These are phyloP conservation scores for Alternaria metachromatica DNA, from an alignment of 2,329 filamentous ascomycete genomes.

Conservation along the genomic window DNA sequence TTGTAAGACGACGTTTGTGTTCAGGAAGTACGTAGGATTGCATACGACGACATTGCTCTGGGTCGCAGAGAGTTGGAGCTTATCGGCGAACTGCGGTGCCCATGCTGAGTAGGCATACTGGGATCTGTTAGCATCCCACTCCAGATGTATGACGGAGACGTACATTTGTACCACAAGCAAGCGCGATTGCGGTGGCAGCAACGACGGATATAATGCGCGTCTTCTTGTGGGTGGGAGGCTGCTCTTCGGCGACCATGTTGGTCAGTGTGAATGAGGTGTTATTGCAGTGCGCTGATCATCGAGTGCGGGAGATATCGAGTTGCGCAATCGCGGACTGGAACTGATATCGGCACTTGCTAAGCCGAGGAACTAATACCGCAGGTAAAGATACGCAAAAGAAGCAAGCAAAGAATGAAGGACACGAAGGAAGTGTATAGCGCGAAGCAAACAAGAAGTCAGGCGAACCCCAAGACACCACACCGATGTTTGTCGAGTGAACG, in stretches of 20 bases:
- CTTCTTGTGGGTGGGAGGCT: slow-evolving; percentile 58
- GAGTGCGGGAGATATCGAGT: slow-evolving; percentile 13
- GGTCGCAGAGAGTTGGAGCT: slow-evolving; percentile 85
- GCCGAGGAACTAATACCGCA: slow-evolving; percentile 1
- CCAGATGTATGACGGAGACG: slow-evolving; percentile 37
- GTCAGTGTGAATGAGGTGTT: slow-evolving; percentile 19
- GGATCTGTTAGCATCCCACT: slow-evolving; percentile 31
- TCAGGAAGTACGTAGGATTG: slow-evolving; percentile 4
- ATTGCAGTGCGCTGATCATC: slow-evolving; percentile 29
- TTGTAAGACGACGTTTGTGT: slow-evolving; percentile 34
- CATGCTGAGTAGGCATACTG: slow-evolving; percentile 99
- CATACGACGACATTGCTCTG: slow-evolving; percentile 88
- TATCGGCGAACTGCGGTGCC: slow-evolving; percentile 93
- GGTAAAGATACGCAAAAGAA: not conserved
- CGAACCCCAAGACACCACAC: not conserved
- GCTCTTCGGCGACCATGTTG: slow-evolving; percentile 32
- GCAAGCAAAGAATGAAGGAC: not conserved
- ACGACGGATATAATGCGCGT: slow-evolving; percentile 82
- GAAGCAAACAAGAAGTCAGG: slow-evolving; percentile 1
- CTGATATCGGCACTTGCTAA: slow-evolving; percentile 14
- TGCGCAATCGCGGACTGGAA: slow-evolving; percentile 8
- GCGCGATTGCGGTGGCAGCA: slow-evolving; percentile 81
- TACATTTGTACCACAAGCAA: slow-evolving; percentile 94
- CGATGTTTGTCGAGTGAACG: not conserved
- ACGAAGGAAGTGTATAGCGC: not conserved